Evolutionary conservation across 768 basidiomycete genomes (phyloP).

Genomic region (Amanita polypyramis): DNA sequence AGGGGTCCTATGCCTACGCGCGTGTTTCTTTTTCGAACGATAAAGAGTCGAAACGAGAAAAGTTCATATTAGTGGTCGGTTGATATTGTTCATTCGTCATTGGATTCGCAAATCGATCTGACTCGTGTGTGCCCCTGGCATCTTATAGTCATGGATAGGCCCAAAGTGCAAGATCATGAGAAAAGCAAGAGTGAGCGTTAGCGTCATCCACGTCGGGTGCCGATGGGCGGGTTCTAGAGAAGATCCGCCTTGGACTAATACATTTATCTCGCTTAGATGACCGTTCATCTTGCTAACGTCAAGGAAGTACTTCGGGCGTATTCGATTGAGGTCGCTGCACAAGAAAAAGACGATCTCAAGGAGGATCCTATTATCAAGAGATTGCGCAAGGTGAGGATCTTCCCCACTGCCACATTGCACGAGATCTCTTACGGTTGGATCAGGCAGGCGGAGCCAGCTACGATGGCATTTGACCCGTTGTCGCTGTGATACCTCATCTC

Average conservation of each 20-base stretch:
- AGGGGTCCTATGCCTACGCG: conserved; percentile 77
- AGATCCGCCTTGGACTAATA: conserved; percentile 19
- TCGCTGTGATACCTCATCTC: conserved; percentile 7
- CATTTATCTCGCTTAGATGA: conserved; percentile 47
- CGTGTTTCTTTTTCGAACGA: conserved; percentile 81
- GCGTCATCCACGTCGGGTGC: conserved; percentile 1
- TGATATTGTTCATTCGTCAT: conserved; percentile 7
- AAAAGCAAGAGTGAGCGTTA: conserved; percentile 66
- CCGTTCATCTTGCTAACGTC: conserved; percentile 85
- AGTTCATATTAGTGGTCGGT: conserved; percentile 68
- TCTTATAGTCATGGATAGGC: conserved; percentile 64
- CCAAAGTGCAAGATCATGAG: conserved; percentile 81
- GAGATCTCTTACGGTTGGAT: conserved; percentile 2
- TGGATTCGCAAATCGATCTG: conserved; percentile 15
- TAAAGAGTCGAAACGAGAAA: conserved; percentile 79
- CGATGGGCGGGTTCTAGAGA: conserved; percentile 18
- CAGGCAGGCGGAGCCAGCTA: conserved; percentile 87
- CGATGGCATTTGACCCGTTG: conserved; percentile 54
- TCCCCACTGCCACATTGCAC: background rate
- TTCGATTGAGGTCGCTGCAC: conserved; percentile 84
- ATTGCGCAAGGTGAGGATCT: conserved; percentile 61
- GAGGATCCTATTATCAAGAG: conserved; percentile 78
- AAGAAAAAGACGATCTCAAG: conserved; percentile 73
- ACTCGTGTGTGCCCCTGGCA: conserved; percentile 12
- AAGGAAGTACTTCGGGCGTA: conserved; percentile 68